Percentiles rank a stretch among this genome's conserved stretches.
Conservation (phyloP, 2,329 filamentous ascomycete genomes). For the Teratosphaeria nubilosa region DNA sequence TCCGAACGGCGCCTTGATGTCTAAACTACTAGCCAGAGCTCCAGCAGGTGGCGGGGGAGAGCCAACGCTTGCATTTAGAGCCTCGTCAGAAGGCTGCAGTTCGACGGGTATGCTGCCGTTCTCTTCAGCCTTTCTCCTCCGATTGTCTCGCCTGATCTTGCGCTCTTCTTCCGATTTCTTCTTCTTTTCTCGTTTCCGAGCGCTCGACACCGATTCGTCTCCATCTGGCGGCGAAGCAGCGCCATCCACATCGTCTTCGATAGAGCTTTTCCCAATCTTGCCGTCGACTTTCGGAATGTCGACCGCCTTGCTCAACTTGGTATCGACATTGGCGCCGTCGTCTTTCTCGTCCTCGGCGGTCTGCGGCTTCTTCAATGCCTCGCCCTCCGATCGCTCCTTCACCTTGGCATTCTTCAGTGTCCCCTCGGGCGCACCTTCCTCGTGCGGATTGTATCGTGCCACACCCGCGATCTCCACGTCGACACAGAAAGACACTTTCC, state of each 20-base stretch:
- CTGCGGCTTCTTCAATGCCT: conserved; percentile 59
- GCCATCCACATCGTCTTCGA: conserved; percentile 2
- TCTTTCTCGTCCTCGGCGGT: conserved; percentile 46
- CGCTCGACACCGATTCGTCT: conserved; percentile 28
- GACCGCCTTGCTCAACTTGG: conserved; percentile 7
- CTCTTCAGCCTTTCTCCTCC: conserved; percentile 71
- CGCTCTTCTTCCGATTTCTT: conserved; percentile 88
- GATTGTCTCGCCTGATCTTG: conserved; percentile 85
- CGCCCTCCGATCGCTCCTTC: conserved; percentile 62
- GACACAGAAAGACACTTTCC: conserved; percentile 87
- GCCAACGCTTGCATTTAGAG: conserved; percentile 24
- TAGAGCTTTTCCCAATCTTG: background rate
- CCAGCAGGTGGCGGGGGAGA: background rate
- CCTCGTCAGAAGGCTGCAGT: conserved; percentile 57
- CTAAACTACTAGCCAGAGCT: background rate
- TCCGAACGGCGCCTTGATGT: background rate
- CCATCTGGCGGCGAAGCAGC: conserved; percentile 15
- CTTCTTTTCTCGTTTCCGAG: conserved; percentile 86
- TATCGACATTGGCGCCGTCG: conserved; percentile 24
- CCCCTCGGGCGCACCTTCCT: conserved; percentile 40
- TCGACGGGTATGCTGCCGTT: conserved; percentile 83
- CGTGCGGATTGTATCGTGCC: conserved; percentile 60
- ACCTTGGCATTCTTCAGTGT: conserved; percentile 48
- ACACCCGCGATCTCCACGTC: conserved; percentile 93
- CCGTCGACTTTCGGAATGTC: conserved; percentile 3